Evolutionary conservation across 306 rosid species (phyloP).

Genomic region (Medicago truncatula): DNA sequence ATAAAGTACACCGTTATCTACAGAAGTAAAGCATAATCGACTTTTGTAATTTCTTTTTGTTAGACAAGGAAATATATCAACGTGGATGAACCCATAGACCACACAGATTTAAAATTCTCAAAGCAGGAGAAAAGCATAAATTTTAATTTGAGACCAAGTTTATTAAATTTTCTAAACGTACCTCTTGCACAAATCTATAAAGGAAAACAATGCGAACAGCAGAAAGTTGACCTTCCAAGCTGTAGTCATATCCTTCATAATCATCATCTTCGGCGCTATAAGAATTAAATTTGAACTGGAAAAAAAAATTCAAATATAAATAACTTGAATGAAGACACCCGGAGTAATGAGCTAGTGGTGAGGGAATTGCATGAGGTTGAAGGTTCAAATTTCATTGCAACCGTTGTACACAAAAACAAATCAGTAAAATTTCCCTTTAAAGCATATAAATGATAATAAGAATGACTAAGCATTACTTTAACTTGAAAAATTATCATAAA

Average conservation of each 20-base stretch:
- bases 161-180: slow-evolving; percentile 45
- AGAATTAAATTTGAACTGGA: slow-evolving; percentile 90
- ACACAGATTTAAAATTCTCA: slow-evolving; percentile 26
- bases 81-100: slow-evolving; percentile 30
- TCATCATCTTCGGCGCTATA: slow-evolving; percentile 89
- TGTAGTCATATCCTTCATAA: slow-evolving; percentile 88
- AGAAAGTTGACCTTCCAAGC: slow-evolving; percentile 88
- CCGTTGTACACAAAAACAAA: neutral
- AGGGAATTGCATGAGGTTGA: neutral
- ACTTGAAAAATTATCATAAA: neutral
- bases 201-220: slow-evolving; percentile 98
- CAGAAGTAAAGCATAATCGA: slow-evolving; percentile 38
- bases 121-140: slow-evolving; percentile 18
- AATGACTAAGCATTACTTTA: neutral
- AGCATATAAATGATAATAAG: slow-evolving; percentile 17
- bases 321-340: neutral
- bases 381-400: neutral
- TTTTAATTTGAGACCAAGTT: slow-evolving; percentile 35
- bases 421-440: neutral
- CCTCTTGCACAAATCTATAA: slow-evolving; percentile 98
- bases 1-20: slow-evolving; percentile 91
- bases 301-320: slow-evolving; percentile 37
- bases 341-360: neutral
- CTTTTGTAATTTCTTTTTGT: neutral
- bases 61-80: slow-evolving; percentile 23